A percentile compares a stretch with the other conserved stretches of the same genome.
Conservation (phyloP, 768 basidiomycete species). For the Boletus fagicola region DNA sequence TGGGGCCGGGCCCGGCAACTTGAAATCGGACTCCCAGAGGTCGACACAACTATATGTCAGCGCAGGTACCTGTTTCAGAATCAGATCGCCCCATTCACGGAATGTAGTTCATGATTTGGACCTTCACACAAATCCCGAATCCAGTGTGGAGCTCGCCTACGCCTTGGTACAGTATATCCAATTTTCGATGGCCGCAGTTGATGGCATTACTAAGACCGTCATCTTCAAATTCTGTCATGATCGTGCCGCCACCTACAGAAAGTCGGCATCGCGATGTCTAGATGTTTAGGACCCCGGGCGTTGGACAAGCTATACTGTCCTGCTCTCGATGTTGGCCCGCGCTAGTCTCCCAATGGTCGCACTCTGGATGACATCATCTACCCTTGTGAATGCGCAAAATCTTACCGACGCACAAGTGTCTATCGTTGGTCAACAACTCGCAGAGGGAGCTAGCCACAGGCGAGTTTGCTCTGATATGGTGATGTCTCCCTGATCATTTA, state of each 20-base stretch:
- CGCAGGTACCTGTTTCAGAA: no score
- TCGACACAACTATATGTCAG: no score
- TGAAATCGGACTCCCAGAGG: no score
- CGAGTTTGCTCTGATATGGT: conserved; percentile 8
- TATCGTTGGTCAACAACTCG: conserved; percentile 37
- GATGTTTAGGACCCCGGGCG: background rate
- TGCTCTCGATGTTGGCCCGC: background rate
- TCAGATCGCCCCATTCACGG: no score
- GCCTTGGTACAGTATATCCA: no score
- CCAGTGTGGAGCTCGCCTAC: no score
- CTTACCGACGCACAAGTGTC: conserved; percentile 37
- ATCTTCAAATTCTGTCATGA: background rate
- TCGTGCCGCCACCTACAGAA: background rate
- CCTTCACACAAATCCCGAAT: no score
- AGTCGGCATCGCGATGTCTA: no score
- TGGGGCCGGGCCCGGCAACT: no score
- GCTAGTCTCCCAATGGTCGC: background rate
- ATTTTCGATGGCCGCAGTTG: no score
- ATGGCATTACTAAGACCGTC: background rate
- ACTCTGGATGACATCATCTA: conserved; percentile 6
- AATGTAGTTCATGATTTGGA: no score
- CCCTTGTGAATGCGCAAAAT: conserved; percentile 29
- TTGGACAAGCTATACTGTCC: background rate
- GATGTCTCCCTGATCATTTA: background rate
- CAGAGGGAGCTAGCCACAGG: conserved; percentile 44